Conservation (phyloP, 768 basidiomycete genomes). For the Lactarius deliciosus region DNA sequence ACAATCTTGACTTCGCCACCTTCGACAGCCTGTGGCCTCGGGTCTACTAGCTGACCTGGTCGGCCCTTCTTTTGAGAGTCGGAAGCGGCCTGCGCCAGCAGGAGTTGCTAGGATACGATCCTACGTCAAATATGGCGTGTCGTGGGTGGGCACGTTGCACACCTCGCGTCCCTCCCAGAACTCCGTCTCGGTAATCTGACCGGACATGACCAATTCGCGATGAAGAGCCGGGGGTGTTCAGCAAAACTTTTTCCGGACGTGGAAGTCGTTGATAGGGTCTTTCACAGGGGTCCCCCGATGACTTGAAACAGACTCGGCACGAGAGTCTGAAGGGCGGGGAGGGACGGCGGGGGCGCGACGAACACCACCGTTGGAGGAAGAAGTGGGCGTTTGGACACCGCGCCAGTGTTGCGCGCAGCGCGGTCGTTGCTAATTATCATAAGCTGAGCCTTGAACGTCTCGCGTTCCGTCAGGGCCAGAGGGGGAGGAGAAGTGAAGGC, state of each 20-base stretch:
- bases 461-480: slow-evolving; percentile 67
- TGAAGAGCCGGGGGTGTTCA: slow-evolving; percentile 75
- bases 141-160: slow-evolving; percentile 29
- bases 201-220: slow-evolving; percentile 80
- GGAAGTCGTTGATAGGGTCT: slow-evolving; percentile 67
- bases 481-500: slow-evolving; percentile 70
- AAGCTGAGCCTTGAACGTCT: slow-evolving; percentile 78
- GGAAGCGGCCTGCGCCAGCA: slow-evolving; percentile 71
- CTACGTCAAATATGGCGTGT: slow-evolving; percentile 33
- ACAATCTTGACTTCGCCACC: slow-evolving; percentile 86
- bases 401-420: slow-evolving; percentile 29
- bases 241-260: slow-evolving; percentile 74
- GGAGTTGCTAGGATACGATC: slow-evolving; percentile 54
- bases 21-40: slow-evolving; percentile 80
- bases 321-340: slow-evolving; percentile 52
- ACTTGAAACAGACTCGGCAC: slow-evolving; percentile 63
- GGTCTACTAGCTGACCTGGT: slow-evolving; percentile 82
- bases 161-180: slow-evolving; percentile 99
- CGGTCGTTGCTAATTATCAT: slow-evolving; percentile 78
- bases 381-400: slow-evolving; percentile 29
- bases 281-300: slow-evolving; percentile 53
- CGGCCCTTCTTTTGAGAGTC: slow-evolving; percentile 79
- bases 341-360: slow-evolving; percentile 35
- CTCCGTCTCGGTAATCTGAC: slow-evolving; percentile 86
- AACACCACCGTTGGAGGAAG: slow-evolving; percentile 22